A percentile compares a stretch with the other conserved stretches of the same genome.
These are phyloP conservation scores for Piper longum DNA, from an alignment of 164 flowering plant species.

Conservation along the genomic window DNA sequence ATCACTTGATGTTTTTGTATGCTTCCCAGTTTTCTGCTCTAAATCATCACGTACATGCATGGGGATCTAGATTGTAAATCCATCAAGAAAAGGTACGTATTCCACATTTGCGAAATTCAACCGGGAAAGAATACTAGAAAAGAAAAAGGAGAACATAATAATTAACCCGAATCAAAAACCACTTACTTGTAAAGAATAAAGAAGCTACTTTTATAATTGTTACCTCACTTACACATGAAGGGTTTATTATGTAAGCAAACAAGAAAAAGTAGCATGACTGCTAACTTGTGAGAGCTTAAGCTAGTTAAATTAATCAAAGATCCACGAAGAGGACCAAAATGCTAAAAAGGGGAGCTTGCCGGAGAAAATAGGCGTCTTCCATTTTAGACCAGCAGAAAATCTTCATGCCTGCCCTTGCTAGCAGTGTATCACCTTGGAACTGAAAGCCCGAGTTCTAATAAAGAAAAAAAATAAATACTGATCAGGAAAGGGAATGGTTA, in stretches of 20 bases:
- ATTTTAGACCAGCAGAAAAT: slow-evolving; percentile 2
- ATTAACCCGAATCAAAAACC: not conserved
- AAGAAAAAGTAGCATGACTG: not conserved
- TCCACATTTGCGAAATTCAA: not conserved
- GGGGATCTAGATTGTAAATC: not conserved
- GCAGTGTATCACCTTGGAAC: slow-evolving; percentile 63
- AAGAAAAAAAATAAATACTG: slow-evolving; percentile 9
- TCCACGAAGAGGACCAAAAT: not conserved
- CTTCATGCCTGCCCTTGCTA: slow-evolving; percentile 7
- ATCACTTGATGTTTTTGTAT: no score
- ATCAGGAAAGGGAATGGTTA: not conserved
- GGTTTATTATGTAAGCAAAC: not conserved
- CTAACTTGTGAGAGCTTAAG: slow-evolving; percentile 1
- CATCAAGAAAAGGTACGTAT: no score
- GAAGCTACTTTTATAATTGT: not conserved
- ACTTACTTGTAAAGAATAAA: not conserved
- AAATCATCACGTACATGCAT: not conserved
- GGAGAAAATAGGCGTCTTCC: not conserved
- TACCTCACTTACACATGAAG: not conserved
- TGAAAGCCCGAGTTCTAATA: slow-evolving; percentile 59
- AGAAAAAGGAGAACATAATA: not conserved
- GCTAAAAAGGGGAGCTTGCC: not conserved
- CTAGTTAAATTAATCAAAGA: not conserved
- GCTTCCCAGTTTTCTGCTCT: not conserved
- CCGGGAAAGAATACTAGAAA: not conserved